Evolutionary conservation across 306 rosid genomes (phyloP), one percentile per base, ranked within the genome.

Genomic region (Medicago arabica): DNA sequence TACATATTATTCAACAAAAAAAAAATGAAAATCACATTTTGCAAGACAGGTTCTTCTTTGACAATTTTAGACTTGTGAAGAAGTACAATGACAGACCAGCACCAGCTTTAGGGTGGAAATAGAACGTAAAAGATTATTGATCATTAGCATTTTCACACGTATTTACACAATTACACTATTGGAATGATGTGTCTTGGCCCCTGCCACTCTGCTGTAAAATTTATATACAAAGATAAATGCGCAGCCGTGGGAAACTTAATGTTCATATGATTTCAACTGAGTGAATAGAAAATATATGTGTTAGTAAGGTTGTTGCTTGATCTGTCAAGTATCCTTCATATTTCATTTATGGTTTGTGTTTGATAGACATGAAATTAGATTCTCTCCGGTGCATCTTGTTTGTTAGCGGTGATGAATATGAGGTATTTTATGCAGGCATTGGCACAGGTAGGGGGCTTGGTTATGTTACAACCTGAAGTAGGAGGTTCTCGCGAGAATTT

Each of bases 391-490:
- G 60, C 69, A 60, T 55, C 23, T 65, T 14, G 40, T 74, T 18
- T 73, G 0, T 23, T 31, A 73, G 23, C 53, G 36, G 38, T 25
- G 58, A 70, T 36, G 62, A 62, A 54, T 74, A 49, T 53, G 69
- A 74, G 40, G 36, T 72, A 66, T 47, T 75, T 63, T 70, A 67
- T 83, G 70, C 85, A 89, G 96, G 97, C 97, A 69, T 81, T 91
- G 89, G 97, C 96, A 72, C 97, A 91, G 75, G 93, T 87, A 8
- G 93, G 98, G n/a, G 91, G 97, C 41, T 72, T 93, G 86, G 92
- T 89, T 60, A 93, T 91, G 97, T 80, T 88, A 85, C 92, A 88
- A 76, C 96, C 89, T 11, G 92, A 93, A 78, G 93, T 88, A 58
- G 96, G 96, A 82, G 93, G 91, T 16, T 91, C 93, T 63, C 91